Evolutionary conservation across 495 filamentous ascomycete species (phyloP).

Genomic region (Darksidea phi): DNA sequence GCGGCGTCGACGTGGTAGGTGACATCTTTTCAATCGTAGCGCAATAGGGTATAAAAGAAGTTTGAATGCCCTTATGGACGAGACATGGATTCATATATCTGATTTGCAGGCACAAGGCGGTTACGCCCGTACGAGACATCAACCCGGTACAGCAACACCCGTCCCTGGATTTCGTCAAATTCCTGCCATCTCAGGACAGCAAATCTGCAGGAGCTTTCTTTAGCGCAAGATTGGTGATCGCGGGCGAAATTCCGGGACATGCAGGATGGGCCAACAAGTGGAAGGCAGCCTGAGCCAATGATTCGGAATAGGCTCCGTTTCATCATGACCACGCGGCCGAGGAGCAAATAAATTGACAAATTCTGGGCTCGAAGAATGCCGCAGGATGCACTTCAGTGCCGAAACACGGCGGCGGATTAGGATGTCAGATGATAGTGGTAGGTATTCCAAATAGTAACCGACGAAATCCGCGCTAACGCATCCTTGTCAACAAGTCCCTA

Average conservation of each 20-base stretch:
- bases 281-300: not conserved
- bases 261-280: not conserved
- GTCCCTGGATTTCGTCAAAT: conserved; percentile 14
- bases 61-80: conserved; percentile 9
- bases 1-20: not conserved
- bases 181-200: not conserved
- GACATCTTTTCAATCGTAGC: not conserved
- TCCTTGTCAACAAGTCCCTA: not conserved
- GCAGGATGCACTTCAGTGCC: not conserved
- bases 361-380: conserved; percentile 2
- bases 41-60: too few species aligned
- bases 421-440: not conserved
- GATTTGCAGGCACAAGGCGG: too few species aligned
- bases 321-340: conserved; percentile 13
- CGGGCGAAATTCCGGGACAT: too few species aligned
- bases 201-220: not conserved
- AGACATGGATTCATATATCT: conserved; percentile 14
- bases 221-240: not conserved
- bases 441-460: conserved; percentile 2
- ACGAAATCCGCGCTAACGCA: not conserved
- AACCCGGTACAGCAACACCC: conserved; percentile 3
- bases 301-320: not conserved
- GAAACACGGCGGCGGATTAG: conserved; percentile 10
- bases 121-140: conserved; percentile 4
- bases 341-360: conserved; percentile 23